A percentile compares a stretch with the other conserved stretches of the same genome.
Conservation (phyloP, 495 filamentous ascomycete genomes). For the Penicillium verhagenii region DNA sequence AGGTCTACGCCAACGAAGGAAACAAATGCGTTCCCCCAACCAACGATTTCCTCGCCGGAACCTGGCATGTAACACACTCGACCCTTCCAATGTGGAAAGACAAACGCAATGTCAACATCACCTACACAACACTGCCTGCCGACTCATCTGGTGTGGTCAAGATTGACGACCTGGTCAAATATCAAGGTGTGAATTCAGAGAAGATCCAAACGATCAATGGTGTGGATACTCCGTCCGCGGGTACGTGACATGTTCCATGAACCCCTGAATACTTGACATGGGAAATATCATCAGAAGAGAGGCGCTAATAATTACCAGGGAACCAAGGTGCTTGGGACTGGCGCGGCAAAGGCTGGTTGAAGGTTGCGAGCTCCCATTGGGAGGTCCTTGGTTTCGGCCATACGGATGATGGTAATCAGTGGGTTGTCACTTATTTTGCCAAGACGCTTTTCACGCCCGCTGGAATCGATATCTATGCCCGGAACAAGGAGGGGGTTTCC, state of each 20-base stretch:
- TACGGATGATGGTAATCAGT: slow-evolving; percentile 45
- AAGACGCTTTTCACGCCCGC: slow-evolving; percentile 73
- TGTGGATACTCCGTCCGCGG: slow-evolving; percentile 53
- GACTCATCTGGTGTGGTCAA: slow-evolving; percentile 23
- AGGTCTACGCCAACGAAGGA: slow-evolving; percentile 11
- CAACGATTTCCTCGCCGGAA: slow-evolving; percentile 59
- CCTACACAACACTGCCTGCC: slow-evolving; percentile 54
- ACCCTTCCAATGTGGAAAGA: slow-evolving; percentile 71
- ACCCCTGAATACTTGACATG: too few species aligned
- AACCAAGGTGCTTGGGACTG: slow-evolving; percentile 60
- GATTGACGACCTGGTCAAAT: slow-evolving; percentile 67
- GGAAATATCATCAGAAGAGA: neutral
- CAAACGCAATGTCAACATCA: slow-evolving; percentile 71
- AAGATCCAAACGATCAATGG: slow-evolving; percentile 61
- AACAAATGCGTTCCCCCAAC: slow-evolving; percentile 48
- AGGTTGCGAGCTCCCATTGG: slow-evolving; percentile 65
- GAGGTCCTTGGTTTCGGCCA: slow-evolving; percentile 71
- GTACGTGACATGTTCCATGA: neutral
- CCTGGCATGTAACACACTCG: slow-evolving; percentile 68
- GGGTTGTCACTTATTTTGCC: slow-evolving; percentile 74
- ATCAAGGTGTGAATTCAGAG: slow-evolving; percentile 50
- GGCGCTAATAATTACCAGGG: neutral
- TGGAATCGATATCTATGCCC: slow-evolving; percentile 70
- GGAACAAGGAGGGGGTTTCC: slow-evolving; percentile 50
- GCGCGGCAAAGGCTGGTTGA: slow-evolving; percentile 68